Percentiles rank a stretch among this genome's conserved stretches.
Conservation (phyloP, 176 grass and related monocot genomes). For the Carex kokanica region DNA sequence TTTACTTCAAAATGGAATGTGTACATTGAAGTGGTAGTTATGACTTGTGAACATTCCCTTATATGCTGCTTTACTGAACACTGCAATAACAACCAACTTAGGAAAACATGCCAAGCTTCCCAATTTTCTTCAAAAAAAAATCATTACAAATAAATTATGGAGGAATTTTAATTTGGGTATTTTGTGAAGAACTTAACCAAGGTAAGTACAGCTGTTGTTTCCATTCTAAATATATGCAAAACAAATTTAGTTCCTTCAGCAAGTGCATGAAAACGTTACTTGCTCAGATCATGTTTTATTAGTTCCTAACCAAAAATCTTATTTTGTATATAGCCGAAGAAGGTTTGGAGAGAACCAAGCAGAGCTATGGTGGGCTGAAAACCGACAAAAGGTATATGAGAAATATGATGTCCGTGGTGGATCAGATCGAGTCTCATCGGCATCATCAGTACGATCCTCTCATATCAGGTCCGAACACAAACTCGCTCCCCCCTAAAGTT, state of each 20-base stretch:
- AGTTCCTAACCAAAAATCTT: background rate
- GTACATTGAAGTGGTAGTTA: background rate
- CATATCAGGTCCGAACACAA: conserved; percentile 27
- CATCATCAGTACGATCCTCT: conserved; percentile 61
- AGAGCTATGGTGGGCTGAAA: conserved; percentile 95
- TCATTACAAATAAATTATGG: background rate
- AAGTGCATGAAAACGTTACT: background rate
- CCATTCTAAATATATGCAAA: background rate
- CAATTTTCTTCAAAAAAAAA: background rate
- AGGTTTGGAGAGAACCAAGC: conserved; percentile 95
- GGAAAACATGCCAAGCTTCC: background rate
- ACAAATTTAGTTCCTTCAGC: background rate
- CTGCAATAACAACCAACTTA: background rate
- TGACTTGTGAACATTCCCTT: background rate
- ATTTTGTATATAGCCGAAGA: conserved; percentile 48
- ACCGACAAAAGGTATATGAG: conserved; percentile 82
- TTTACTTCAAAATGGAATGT: background rate
- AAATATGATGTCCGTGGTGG: conserved; percentile 73
- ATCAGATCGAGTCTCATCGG: conserved; percentile 65
- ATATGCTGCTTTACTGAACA: background rate
- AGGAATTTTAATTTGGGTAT: background rate
- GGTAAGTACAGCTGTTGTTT: background rate
- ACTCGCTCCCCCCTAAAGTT: background rate
- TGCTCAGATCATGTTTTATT: background rate
- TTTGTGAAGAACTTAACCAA: conserved; percentile 3